phyloP scores from a whole-genome alignment of 179 eudicot genomes.

The Beta macrorhiza region DNA sequence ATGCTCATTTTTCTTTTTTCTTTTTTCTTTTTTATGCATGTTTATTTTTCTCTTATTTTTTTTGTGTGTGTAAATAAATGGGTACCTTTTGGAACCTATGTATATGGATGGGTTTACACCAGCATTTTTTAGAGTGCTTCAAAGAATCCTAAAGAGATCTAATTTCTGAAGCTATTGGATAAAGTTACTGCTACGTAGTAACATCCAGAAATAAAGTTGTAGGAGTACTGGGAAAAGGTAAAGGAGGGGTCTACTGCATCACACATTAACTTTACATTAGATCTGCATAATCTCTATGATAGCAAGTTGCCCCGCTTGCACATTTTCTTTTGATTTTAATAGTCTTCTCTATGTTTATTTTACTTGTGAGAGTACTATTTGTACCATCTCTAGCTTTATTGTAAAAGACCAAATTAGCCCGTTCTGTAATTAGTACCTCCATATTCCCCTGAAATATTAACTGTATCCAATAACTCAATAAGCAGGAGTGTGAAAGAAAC shows the following conservation, averaged over 20 bases:
- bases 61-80: background rate
- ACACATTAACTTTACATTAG: constrained; percentile 3
- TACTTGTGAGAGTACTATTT: background rate
- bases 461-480: background rate
- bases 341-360: background rate
- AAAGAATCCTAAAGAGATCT: constrained; percentile 37
- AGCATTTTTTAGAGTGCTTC: constrained; percentile 25
- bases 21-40: constrained; percentile 9
- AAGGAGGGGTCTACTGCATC: constrained; percentile 9
- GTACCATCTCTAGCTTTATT: too few relatives aligned
- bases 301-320: background rate
- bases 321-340: background rate
- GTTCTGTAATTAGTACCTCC: too few relatives aligned
- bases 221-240: constrained; percentile 6
- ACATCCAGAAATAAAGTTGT: constrained; percentile 27
- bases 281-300: constrained; percentile 3
- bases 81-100: constrained; percentile 19
- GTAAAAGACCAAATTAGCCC: too few relatives aligned
- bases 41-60: background rate
- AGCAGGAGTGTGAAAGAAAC: too few relatives aligned
- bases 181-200: constrained; percentile 16
- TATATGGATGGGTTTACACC: constrained; percentile 10
- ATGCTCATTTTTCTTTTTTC: constrained; percentile 15
- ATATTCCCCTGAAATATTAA: background rate
- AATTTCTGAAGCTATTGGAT: constrained; percentile 19